A percentile compares a stretch with the other conserved stretches of the same genome.
Evolutionary conservation across 495 filamentous ascomycete genomes (phyloP).

Genomic region (Penicillium dipodomyicola): DNA sequence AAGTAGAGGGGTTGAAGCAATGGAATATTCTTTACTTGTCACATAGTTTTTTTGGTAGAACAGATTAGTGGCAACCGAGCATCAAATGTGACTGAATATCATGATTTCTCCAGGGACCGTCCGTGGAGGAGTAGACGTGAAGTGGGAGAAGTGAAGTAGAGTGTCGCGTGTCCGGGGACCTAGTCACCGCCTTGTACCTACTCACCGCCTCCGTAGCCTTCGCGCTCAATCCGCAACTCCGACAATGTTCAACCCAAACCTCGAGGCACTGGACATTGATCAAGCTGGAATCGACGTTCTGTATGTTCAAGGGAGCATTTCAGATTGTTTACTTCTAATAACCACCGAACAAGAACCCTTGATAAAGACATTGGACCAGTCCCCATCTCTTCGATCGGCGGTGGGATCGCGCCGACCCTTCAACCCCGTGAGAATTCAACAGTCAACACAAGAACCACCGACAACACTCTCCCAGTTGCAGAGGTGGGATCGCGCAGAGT

Average conservation of each 20-base stretch:
- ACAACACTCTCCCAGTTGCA: background rate
- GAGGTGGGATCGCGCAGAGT: background rate
- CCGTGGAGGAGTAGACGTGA: background rate
- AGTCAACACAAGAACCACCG: slow-evolving; percentile 2
- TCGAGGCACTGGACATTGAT: background rate
- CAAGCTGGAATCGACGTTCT: background rate
- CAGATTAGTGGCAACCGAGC: background rate
- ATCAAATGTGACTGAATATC: background rate
- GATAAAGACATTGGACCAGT: background rate
- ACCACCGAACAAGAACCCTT: background rate
- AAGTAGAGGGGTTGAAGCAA: background rate
- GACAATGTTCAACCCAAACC: slow-evolving; percentile 3
- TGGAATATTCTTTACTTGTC: background rate
- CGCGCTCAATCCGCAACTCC: slow-evolving; percentile 11
- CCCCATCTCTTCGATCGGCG: background rate
- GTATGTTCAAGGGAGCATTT: slow-evolving; percentile 1
- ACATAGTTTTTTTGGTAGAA: background rate
- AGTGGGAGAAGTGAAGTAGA: background rate
- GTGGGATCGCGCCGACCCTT: slow-evolving; percentile 7
- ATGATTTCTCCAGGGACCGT: background rate
- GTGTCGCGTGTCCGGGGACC: slow-evolving; percentile 1
- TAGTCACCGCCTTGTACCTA: background rate
- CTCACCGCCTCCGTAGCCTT: slow-evolving; percentile 13
- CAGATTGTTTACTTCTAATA: background rate
- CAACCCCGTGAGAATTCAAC: slow-evolving; percentile 4